phyloP scores from a whole-genome alignment of 306 rosid genomes.

The Hylodesmum podocarpum region DNA sequence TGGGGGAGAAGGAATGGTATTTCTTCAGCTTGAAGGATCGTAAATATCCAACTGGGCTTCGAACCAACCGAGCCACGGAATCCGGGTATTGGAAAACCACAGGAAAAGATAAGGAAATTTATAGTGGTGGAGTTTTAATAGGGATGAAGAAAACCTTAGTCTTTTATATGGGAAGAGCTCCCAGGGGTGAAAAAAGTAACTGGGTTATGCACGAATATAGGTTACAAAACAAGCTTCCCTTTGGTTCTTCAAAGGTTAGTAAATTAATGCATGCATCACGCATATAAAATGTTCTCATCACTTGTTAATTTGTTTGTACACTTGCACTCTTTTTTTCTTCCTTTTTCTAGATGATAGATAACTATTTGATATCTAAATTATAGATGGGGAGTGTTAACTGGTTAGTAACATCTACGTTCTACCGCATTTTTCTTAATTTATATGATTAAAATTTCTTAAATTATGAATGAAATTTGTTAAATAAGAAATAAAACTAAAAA shows the following conservation, averaged over 20 bases:
- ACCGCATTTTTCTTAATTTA: too few species aligned
- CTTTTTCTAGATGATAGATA: too few species aligned
- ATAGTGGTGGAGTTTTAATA: conserved; percentile 43
- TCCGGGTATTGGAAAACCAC: conserved; percentile 43
- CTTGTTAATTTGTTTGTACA: background rate
- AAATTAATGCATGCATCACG: background rate
- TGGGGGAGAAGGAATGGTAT: conserved; percentile 91
- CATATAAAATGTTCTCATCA: background rate
- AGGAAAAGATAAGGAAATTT: conserved; percentile 81
- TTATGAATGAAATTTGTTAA: too few species aligned
- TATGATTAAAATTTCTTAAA: too few species aligned
- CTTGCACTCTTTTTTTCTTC: background rate
- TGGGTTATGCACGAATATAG: conserved; percentile 95
- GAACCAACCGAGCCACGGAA: conserved; percentile 81
- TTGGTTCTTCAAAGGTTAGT: conserved; percentile 59
- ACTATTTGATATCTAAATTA: too few species aligned
- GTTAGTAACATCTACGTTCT: too few species aligned
- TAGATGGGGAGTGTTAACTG: background rate
- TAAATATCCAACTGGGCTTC: conserved; percentile 77
- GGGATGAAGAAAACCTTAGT: conserved; percentile 94
- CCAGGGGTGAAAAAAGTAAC: conserved; percentile 78
- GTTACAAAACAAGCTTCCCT: conserved; percentile 49
- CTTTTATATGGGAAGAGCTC: conserved; percentile 83
- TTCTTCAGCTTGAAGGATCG: conserved; percentile 75
- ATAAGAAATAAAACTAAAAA: background rate